These are phyloP conservation scores for Colletotrichum navitas DNA, from an alignment of 2,329 filamentous ascomycete genomes.

Conservation along the genomic window DNA sequence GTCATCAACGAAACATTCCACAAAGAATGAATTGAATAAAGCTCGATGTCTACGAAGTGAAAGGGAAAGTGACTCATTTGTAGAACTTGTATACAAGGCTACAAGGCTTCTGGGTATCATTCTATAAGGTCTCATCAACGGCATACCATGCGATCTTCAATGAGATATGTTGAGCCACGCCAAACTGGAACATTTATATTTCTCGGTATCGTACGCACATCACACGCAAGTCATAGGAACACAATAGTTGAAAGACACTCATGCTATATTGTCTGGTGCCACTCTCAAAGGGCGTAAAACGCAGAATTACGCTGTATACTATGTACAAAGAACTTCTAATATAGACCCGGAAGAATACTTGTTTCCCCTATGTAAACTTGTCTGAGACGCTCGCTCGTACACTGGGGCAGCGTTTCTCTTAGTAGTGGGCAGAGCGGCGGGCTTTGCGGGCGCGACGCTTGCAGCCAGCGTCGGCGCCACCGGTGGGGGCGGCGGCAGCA, in stretches of 20 bases:
- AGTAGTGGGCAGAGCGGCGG: slow-evolving; percentile 41
- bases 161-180: rapidly evolving
- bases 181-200: neutral
- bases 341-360: slow-evolving; percentile 30
- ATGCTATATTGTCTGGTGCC: slow-evolving; percentile 29
- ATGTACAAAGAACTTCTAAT: slow-evolving; percentile 40
- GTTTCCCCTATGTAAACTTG: slow-evolving; percentile 6
- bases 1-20: neutral
- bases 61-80: neutral
- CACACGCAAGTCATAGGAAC: neutral
- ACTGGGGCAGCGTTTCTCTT: neutral
- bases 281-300: slow-evolving; percentile 34
- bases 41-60: neutral
- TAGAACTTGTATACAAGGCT: neutral
- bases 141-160: neutral
- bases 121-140: rapidly evolving
- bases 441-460: slow-evolving; percentile 42
- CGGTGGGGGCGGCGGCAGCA: slow-evolving; percentile 14
- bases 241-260: slow-evolving; percentile 8
- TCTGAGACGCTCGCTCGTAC: neutral
- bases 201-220: neutral
- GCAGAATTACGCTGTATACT: slow-evolving; percentile 35
- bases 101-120: neutral
- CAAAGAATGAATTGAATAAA: neutral
- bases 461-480: slow-evolving; percentile 14